Percentiles rank a stretch among this genome's conserved stretches.
Evolutionary conservation across 1,284 basidiomycete genomes (phyloP).

Genomic region (Leccinum brunneo-olivaceum): DNA sequence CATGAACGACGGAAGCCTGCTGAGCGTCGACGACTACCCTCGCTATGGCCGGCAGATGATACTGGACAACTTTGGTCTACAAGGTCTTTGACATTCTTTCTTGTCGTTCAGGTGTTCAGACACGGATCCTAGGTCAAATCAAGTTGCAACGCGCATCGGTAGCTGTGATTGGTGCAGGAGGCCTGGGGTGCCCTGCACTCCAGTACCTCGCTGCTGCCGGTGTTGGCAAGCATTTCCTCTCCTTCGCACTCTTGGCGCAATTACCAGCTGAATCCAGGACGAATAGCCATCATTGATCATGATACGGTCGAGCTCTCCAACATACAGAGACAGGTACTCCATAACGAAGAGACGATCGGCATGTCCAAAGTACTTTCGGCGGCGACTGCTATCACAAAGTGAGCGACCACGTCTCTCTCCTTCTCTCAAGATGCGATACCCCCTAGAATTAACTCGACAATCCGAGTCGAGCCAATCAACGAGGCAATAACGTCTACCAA

Average conservation of each 20-base stretch:
- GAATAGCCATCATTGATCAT: conserved; percentile 85
- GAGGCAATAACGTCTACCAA: conserved; percentile 55
- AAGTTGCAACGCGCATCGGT: conserved; percentile 73
- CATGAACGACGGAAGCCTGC: conserved; percentile 10
- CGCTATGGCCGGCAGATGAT: conserved; percentile 99
- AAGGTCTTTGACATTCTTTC: conserved; percentile 41
- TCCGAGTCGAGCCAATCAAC: conserved; percentile 48
- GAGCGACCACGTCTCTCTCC: conserved; percentile 28
- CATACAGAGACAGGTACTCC: conserved; percentile 89
- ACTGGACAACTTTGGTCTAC: conserved; percentile 80
- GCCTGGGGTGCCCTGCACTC: conserved; percentile 91
- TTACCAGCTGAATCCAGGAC: conserved; percentile 40
- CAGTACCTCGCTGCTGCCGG: conserved; percentile 93
- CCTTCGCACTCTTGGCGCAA: conserved; percentile 4
- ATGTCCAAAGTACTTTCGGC: conserved; percentile 83
- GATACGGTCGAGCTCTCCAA: conserved; percentile 91
- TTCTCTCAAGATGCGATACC: conserved; percentile 1
- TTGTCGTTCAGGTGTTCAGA: conserved; percentile 2
- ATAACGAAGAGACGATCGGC: conserved; percentile 77
- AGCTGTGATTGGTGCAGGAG: conserved; percentile 90
- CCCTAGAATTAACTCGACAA: conserved; percentile 63
- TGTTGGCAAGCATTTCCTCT: conserved; percentile 54
- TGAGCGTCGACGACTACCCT: conserved; percentile 63
- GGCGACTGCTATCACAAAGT: conserved; percentile 55
- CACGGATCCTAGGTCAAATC: conserved; percentile 62